Conservation (phyloP, 192 early-diverging fungal species). For the Diversispora eburnea region DNA sequence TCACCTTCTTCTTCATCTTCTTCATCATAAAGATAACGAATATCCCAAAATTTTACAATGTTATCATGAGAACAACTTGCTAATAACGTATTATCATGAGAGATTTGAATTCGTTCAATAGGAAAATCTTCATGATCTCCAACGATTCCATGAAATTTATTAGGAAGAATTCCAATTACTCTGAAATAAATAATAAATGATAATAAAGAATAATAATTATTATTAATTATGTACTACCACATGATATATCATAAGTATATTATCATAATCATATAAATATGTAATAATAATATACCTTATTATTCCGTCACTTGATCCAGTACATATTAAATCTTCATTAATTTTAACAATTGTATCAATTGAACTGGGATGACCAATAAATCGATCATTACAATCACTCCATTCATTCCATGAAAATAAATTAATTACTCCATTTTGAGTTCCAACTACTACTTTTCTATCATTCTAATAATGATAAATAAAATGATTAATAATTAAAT, state of each 20-base stretch:
- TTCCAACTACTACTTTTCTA: slow-evolving; percentile 85
- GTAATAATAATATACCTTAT: slow-evolving; percentile 46
- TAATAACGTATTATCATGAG: slow-evolving; percentile 69
- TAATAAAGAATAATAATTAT: neutral
- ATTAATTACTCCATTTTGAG: slow-evolving; percentile 82
- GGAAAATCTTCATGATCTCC: slow-evolving; percentile 89
- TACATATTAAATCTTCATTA: slow-evolving; percentile 79
- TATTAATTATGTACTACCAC: neutral
- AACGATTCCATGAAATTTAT: slow-evolving; percentile 83
- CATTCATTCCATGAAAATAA: slow-evolving; percentile 90
- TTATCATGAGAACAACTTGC: slow-evolving; percentile 86
- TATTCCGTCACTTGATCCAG: slow-evolving; percentile 91
- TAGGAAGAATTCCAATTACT: slow-evolving; percentile 84
- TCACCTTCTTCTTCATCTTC: slow-evolving; percentile 40
- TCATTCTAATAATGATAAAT: slow-evolving; percentile 46
- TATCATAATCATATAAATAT: neutral
- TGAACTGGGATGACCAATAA: slow-evolving; percentile 89
- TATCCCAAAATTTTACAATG: slow-evolving; percentile 86
- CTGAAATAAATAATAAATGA: slow-evolving; percentile 31
- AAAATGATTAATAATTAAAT: neutral
- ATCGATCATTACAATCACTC: slow-evolving; percentile 90
- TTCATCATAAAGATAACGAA: slow-evolving; percentile 57
- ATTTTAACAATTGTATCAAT: slow-evolving; percentile 85
- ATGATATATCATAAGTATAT: neutral
- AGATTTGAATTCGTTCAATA: slow-evolving; percentile 76